Percentiles rank a stretch among this genome's conserved stretches.
Conservation (phyloP, 768 basidiomycete genomes). For the Russula dissimulans region DNA sequence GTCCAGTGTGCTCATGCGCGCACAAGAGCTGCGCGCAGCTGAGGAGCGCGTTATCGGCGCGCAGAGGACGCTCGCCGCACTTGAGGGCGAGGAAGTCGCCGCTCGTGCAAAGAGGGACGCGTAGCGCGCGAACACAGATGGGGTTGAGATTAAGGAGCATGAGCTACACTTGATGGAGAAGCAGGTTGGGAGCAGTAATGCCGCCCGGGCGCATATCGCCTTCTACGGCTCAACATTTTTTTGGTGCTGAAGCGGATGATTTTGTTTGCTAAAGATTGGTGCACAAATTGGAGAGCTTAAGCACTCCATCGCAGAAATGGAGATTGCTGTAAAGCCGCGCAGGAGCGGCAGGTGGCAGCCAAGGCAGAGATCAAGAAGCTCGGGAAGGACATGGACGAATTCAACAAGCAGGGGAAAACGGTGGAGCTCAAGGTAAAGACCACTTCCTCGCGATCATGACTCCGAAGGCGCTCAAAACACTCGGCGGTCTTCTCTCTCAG, state of each 20-base stretch:
- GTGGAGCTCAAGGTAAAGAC: conserved; percentile 74
- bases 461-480: not conserved
- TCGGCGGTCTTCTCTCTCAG: conserved; percentile 31
- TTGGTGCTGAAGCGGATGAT: not conserved
- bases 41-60: conserved; percentile 42
- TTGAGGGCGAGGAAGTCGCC: too few species aligned
- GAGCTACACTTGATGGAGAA: conserved; percentile 38
- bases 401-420: conserved; percentile 97
- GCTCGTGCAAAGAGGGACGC: conserved; percentile 43
- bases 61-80: too few species aligned
- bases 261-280: conserved; percentile 47
- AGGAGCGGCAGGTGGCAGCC: conserved; percentile 63
- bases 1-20: conserved; percentile 66
- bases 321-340: conserved; percentile 50
- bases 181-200: too few species aligned
- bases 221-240: not conserved
- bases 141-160: conserved; percentile 85
- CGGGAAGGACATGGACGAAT: conserved; percentile 92
- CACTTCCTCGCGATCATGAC: not conserved
- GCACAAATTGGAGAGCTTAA: conserved; percentile 66
- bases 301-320: conserved; percentile 49
- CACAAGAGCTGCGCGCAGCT: conserved; percentile 69
- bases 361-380: conserved; percentile 75
- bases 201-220: too few species aligned
- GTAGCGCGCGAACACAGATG: conserved; percentile 52